A percentile compares a stretch with the other conserved stretches of the same genome.
Evolutionary conservation across 2,329 filamentous ascomycete species (phyloP).

Genomic region (Penicillium crustosum): DNA sequence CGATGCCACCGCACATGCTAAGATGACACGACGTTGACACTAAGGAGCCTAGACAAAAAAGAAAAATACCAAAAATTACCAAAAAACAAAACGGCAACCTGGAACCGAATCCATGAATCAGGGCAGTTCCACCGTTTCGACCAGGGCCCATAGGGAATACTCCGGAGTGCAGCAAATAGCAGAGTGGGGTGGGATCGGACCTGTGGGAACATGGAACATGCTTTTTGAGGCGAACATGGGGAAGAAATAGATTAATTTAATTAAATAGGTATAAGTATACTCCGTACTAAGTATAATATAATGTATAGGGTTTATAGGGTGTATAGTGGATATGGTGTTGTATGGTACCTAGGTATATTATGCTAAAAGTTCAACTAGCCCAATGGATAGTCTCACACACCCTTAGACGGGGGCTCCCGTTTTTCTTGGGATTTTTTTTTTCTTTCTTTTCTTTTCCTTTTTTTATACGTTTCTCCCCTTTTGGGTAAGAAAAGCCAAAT

Average conservation of each 20-base stretch:
- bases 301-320: not conserved
- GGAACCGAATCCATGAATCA: conserved; percentile 24
- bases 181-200: conserved; percentile 17
- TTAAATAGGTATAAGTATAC: not conserved
- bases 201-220: conserved; percentile 22
- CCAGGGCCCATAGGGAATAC: conserved; percentile 21
- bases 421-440: not conserved
- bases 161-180: conserved; percentile 20
- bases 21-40: conserved; percentile 43
- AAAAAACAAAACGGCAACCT: conserved; percentile 13
- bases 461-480: not conserved
- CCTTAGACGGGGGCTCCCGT: not conserved
- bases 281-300: not conserved
- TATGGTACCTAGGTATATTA: not conserved
- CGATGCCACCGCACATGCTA: conserved; percentile 38
- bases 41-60: conserved; percentile 29
- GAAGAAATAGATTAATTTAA: conserved; percentile 11
- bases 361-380: not conserved
- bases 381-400: not conserved
- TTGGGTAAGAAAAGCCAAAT: not conserved
- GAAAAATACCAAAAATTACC: conserved; percentile 4
- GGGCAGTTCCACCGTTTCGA: conserved; percentile 25
- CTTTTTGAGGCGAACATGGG: conserved; percentile 25
- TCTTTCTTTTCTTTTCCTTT: not conserved
- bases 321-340: not conserved